Percentiles rank a stretch among this genome's conserved stretches.
Evolutionary conservation across 768 basidiomycete genomes (phyloP).

Genomic region (Mycena latifolia): DNA sequence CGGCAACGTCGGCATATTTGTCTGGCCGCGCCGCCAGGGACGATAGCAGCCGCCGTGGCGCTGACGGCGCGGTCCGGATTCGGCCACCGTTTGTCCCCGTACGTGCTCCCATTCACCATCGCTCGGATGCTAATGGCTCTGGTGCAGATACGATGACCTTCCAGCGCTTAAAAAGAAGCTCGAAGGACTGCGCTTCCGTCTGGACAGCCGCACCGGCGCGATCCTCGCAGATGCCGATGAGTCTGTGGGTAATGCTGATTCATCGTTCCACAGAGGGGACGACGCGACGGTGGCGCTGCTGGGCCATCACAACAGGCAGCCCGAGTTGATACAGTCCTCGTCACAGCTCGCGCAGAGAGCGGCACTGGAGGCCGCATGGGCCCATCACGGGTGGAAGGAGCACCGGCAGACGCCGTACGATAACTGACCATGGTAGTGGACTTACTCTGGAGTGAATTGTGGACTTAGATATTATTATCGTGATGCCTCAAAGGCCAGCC

Average conservation of each 20-base stretch:
- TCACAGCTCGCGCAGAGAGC: conserved; percentile 41
- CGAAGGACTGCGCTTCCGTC: conserved; percentile 61
- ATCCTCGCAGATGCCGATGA: conserved; percentile 68
- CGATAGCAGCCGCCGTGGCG: conserved; percentile 67
- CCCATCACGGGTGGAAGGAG: conserved; percentile 19
- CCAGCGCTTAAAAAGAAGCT: conserved; percentile 60
- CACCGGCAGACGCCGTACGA: conserved; percentile 28
- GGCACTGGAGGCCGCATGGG: conserved; percentile 27
- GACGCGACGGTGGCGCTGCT: conserved; percentile 55
- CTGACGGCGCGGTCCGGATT: conserved; percentile 73
- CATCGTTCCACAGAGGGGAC: conserved; percentile 45
- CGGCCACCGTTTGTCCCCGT: conserved; percentile 68
- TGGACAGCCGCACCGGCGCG: conserved; percentile 72
- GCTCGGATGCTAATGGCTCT: too few relatives aligned
- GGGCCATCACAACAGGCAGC: conserved; percentile 35
- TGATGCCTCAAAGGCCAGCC: too few relatives aligned
- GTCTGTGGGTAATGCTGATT: conserved; percentile 35
- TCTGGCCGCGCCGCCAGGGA: conserved; percentile 70
- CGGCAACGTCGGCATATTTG: conserved; percentile 61
- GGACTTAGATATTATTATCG: too few relatives aligned
- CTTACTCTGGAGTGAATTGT: too few relatives aligned
- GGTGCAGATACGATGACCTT: conserved; percentile 60
- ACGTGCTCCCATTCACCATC: not conserved
- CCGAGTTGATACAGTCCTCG: conserved; percentile 37
- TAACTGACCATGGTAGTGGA: too few relatives aligned